Percentiles rank a stretch among this genome's conserved stretches.
Conservation (phyloP, 805 yeast species). For the Priceomyces haplophilus region DNA sequence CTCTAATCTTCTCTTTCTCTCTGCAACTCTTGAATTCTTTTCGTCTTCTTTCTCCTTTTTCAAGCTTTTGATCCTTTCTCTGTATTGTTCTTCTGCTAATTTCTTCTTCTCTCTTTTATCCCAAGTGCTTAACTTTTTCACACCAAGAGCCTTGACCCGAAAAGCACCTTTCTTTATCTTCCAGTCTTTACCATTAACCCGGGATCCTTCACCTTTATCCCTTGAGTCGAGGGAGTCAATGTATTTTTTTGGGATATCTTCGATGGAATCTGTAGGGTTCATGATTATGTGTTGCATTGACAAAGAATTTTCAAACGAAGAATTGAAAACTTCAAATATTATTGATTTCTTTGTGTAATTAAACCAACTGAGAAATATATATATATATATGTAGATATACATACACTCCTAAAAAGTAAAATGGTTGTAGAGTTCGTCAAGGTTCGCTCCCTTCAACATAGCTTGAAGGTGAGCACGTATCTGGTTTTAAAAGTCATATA, state of each 20-base stretch:
- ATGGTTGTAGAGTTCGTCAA: no score
- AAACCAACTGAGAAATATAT: background rate
- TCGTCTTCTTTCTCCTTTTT: conserved; percentile 73
- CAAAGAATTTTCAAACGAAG: background rate
- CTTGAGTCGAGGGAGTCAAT: conserved; percentile 32
- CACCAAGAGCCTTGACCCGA: conserved; percentile 60
- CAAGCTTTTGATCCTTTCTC: conserved; percentile 65
- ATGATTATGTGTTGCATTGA: conserved; percentile 10
- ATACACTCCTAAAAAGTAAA: no score
- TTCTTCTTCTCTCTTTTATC: conserved; percentile 64
- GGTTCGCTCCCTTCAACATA: no score
- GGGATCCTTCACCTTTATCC: conserved; percentile 43
- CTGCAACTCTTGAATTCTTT: conserved; percentile 51
- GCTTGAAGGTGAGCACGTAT: no score
- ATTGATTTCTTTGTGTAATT: background rate
- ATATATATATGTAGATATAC: no score
- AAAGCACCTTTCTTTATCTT: conserved; percentile 66
- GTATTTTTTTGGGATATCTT: conserved; percentile 30
- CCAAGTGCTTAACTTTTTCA: conserved; percentile 52
- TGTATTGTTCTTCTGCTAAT: conserved; percentile 61
- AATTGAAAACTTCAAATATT: background rate
- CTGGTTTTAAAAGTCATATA: no score
- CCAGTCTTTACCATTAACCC: conserved; percentile 72
- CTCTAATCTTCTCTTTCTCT: conserved; percentile 69
- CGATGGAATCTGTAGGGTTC: conserved; percentile 28